Base-by-base conservation (phyloP, 202 grass and related monocot genomes). In the Miscanthus sacchariflorus region DNA sequence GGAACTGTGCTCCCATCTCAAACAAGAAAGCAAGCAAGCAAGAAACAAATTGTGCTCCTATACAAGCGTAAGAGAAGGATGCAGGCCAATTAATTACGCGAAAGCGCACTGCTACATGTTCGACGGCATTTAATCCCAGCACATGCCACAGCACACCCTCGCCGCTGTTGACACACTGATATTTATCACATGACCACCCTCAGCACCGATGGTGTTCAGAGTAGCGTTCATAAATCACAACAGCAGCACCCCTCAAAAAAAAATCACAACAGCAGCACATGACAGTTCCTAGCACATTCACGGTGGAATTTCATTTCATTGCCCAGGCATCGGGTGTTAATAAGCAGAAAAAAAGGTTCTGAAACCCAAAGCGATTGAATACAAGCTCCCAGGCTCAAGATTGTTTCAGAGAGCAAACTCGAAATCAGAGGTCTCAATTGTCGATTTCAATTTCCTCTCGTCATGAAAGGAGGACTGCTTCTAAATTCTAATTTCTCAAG, bases 401-500 rank as follows among this genome's bases (percentile, higher is more conserved):
- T 54, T 46, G 18, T 64, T 72, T 39, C 48, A 12, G 66, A 42
- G 61, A 25, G 19, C 4, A 40, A 12, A 40, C 38, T 75, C 74
- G 3, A 90, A 77, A 23, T 42, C 5, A 0, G 25, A 33, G 15
- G 9, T 35, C 52, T 4, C 44, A 23, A 24, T 0, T 43, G 25
- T 14, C 18, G 12, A 38, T 42, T 84, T 15, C 35, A 0, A 35
- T 68, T 36, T 36, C 39, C 12, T 59, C 45, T 30, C 58, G 23
- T 5, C 13, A 84, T 12, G 11, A 70, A 45, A 81, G 21, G 15
- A 45, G 9, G 63, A 5, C 40, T 80, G 18, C 25, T 65, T 70
- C 83, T 85, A n/a, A n/a, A 33, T 69, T 84, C 82, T 80, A 12
- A 14, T 68, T 80, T 79, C 80, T 79, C 7, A 5, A 80, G 46